phyloP scores from a whole-genome alignment of 2,329 filamentous ascomycete species.

The Sclerotinia sclerotiorum region DNA sequence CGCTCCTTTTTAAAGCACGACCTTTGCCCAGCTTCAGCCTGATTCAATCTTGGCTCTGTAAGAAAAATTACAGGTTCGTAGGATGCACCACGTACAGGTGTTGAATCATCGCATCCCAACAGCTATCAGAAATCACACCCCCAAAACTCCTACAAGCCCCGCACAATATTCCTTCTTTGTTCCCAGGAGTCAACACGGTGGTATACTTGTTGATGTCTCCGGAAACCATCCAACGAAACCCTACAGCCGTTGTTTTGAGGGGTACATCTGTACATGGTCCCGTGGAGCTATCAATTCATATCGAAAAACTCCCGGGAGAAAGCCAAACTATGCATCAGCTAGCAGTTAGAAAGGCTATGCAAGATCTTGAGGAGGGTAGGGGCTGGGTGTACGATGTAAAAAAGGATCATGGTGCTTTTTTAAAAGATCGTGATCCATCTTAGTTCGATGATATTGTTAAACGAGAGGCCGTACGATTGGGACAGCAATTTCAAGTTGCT shows the following conservation, averaged over 20 bases:
- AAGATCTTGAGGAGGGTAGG: constrained; percentile 68
- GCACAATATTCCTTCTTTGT: constrained; percentile 61
- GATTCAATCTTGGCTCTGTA: no score
- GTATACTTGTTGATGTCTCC: constrained; percentile 65
- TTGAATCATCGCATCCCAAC: no score
- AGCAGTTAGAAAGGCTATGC: constrained; percentile 64
- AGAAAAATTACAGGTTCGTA: no score
- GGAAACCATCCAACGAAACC: constrained; percentile 45
- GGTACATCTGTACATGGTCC: constrained; percentile 58
- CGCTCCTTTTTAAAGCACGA: no score
- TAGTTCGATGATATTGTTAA: constrained; percentile 61
- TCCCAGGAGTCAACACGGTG: constrained; percentile 63
- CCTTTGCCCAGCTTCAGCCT: no score
- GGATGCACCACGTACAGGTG: no score
- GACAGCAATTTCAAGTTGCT: constrained; percentile 64
- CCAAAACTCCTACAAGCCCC: constrained; percentile 67
- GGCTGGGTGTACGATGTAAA: constrained; percentile 62
- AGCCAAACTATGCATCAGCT: constrained; percentile 66
- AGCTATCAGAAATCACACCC: constrained; percentile 50
- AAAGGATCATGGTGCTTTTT: constrained; percentile 44
- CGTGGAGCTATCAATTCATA: constrained; percentile 62
- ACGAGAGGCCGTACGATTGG: constrained; percentile 64
- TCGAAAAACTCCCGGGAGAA: constrained; percentile 49
- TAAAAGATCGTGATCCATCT: constrained; percentile 50
- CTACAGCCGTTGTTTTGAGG: constrained; percentile 57